These are phyloP conservation scores for Vigna unguiculata DNA, from an alignment of 306 rosid genomes.

Conservation along the genomic window DNA sequence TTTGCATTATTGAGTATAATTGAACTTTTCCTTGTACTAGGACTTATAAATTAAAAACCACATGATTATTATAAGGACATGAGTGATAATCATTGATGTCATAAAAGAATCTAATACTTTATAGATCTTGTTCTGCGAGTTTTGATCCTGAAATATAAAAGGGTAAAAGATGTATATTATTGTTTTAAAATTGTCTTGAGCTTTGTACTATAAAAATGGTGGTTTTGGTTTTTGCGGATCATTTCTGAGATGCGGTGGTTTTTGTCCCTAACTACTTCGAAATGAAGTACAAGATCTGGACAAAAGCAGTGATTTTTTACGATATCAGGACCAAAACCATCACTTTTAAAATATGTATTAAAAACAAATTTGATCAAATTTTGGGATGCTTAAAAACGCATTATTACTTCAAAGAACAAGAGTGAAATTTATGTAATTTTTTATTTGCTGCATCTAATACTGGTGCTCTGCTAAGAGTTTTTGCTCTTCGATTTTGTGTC, in stretches of 20 bases:
- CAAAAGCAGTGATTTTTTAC: background rate
- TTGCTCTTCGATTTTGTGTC: slow-evolving; percentile 15
- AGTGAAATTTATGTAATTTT: background rate
- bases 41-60: background rate
- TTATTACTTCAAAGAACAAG: too few species aligned
- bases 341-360: background rate
- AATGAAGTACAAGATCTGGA: background rate
- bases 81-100: background rate
- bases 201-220: background rate
- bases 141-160: background rate
- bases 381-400: background rate
- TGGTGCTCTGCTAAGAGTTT: slow-evolving; percentile 18
- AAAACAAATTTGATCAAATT: background rate
- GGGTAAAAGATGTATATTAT: background rate
- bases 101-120: background rate
- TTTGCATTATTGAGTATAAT: background rate
- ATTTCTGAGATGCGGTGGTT: background rate
- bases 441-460: background rate
- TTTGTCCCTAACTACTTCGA: background rate
- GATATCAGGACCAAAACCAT: background rate
- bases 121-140: background rate
- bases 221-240: background rate
- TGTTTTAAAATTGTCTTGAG: background rate
- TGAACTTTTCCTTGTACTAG: background rate
- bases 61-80: background rate